These are phyloP conservation scores for Pseudocercospora vitis DNA, from an alignment of 2,329 filamentous ascomycete genomes.

Conservation along the genomic window DNA sequence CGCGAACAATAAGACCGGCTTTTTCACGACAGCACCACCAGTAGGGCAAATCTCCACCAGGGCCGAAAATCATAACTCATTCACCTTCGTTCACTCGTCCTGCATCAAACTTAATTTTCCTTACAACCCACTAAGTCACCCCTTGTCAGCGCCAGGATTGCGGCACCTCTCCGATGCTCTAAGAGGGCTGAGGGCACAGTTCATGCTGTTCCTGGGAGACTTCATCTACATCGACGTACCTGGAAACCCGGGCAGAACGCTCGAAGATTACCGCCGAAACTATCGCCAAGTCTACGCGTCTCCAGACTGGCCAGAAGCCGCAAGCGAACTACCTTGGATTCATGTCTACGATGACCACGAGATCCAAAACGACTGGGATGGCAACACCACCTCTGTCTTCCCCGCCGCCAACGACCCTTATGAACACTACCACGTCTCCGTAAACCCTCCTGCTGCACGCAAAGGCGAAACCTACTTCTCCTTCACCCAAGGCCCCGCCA, in stretches of 20 bases:
- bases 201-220: constrained; percentile 73
- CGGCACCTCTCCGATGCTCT: constrained; percentile 72
- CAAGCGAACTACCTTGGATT: constrained; percentile 87
- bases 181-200: constrained; percentile 69
- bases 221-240: constrained; percentile 93
- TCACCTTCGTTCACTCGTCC: constrained; percentile 88
- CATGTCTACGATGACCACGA: constrained; percentile 97
- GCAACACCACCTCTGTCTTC: constrained; percentile 78
- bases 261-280: constrained; percentile 80
- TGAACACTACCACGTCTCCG: constrained; percentile 77
- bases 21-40: constrained; percentile 74
- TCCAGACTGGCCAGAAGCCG: constrained; percentile 79
- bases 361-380: constrained; percentile 89
- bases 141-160: constrained; percentile 78
- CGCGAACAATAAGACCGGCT: constrained; percentile 80
- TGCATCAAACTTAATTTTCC: constrained; percentile 92
- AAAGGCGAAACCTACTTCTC: constrained; percentile 77
- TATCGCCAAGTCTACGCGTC: constrained; percentile 96
- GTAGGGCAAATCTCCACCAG: constrained; percentile 59
- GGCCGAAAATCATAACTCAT: constrained; percentile 63
- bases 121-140: constrained; percentile 80
- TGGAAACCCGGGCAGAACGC: constrained; percentile 67
- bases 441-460: constrained; percentile 70
- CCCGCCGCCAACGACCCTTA: constrained; percentile 78
- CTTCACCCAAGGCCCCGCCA: constrained; percentile 85